phyloP scores from a whole-genome alignment of 1,284 basidiomycete species.

The Puccinia brachypodii region DNA sequence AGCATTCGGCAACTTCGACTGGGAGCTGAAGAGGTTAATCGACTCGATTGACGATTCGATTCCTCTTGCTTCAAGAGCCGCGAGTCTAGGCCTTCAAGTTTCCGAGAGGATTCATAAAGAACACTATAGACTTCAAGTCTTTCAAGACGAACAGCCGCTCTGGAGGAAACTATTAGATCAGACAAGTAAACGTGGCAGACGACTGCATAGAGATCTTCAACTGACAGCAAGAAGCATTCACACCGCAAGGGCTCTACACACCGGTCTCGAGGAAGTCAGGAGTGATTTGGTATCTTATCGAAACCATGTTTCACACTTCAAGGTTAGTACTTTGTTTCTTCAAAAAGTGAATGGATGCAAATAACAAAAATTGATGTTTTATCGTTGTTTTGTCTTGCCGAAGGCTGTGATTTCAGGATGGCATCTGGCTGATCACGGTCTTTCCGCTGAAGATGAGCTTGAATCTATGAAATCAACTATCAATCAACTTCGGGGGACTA shows the following conservation, averaged over 20 bases:
- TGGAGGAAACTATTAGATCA: slow-evolving; percentile 43
- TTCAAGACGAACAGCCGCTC: slow-evolving; percentile 42
- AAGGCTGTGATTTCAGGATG: slow-evolving; percentile 51
- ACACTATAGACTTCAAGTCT: slow-evolving; percentile 12
- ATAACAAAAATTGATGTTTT: background rate
- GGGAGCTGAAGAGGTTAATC: background rate
- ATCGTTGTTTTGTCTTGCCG: too few species aligned
- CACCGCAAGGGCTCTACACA: slow-evolving; percentile 40
- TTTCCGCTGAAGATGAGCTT: slow-evolving; percentile 51
- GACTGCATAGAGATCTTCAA: slow-evolving; percentile 51
- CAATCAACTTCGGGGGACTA: background rate
- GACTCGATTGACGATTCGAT: slow-evolving; percentile 20
- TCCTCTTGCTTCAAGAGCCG: slow-evolving; percentile 50
- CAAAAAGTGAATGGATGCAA: background rate
- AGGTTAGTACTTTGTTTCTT: background rate
- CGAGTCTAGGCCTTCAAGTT: slow-evolving; percentile 49
- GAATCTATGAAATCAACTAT: background rate
- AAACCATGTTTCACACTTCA: slow-evolving; percentile 46
- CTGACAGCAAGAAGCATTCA: slow-evolving; percentile 50
- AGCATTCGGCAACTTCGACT: background rate
- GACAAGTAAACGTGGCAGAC: slow-evolving; percentile 47
- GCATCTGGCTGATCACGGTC: slow-evolving; percentile 50
- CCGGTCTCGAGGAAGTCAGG: slow-evolving; percentile 50
- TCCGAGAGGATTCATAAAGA: slow-evolving; percentile 46
- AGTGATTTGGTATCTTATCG: slow-evolving; percentile 48